A percentile compares a stretch with the other conserved stretches of the same genome.
phyloP scores from a whole-genome alignment of 208 protist species.

The Angomonas deanei region DNA sequence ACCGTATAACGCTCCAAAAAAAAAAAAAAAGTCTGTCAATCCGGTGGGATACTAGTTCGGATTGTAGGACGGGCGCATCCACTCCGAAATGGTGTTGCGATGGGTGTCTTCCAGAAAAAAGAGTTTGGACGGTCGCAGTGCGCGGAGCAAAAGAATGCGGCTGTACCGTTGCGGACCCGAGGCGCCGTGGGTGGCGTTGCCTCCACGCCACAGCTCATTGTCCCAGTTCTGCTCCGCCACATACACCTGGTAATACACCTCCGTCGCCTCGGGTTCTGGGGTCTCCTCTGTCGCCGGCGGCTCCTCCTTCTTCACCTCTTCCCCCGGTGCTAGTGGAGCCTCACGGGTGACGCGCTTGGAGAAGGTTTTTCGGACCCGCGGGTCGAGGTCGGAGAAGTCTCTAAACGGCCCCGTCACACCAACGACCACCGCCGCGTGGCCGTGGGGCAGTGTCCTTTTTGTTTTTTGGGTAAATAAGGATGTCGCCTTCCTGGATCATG shows the following conservation, averaged over 20 bases:
- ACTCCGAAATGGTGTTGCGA: slow-evolving; percentile 30
- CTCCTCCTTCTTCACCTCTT: slow-evolving; percentile 5
- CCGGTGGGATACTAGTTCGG: background rate
- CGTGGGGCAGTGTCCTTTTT: slow-evolving; percentile 21
- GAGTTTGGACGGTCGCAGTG: slow-evolving; percentile 21
- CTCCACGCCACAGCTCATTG: slow-evolving; percentile 3
- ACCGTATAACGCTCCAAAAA: too few species aligned
- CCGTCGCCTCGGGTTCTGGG: background rate
- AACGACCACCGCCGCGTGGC: slow-evolving; percentile 64
- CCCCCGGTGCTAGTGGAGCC: background rate
- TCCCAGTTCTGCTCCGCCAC: slow-evolving; percentile 70
- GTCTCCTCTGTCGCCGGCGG: background rate
- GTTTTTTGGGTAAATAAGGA: slow-evolving; percentile 36
- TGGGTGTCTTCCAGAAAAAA: slow-evolving; percentile 40
- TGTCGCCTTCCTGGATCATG: slow-evolving; percentile 19
- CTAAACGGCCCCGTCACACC: slow-evolving; percentile 35
- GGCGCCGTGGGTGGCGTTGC: slow-evolving; percentile 1
- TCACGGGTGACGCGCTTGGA: background rate
- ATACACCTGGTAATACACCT: slow-evolving; percentile 32
- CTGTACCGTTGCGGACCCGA: slow-evolving; percentile 6
- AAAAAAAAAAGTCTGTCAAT: background rate
- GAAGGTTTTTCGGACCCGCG: background rate
- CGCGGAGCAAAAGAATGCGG: slow-evolving; percentile 32
- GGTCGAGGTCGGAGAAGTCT: slow-evolving; percentile 3
- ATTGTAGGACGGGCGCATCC: slow-evolving; percentile 22